Conservation (phyloP, 2,329 filamentous ascomycete genomes). For the Thielaviopsis populi region DNA sequence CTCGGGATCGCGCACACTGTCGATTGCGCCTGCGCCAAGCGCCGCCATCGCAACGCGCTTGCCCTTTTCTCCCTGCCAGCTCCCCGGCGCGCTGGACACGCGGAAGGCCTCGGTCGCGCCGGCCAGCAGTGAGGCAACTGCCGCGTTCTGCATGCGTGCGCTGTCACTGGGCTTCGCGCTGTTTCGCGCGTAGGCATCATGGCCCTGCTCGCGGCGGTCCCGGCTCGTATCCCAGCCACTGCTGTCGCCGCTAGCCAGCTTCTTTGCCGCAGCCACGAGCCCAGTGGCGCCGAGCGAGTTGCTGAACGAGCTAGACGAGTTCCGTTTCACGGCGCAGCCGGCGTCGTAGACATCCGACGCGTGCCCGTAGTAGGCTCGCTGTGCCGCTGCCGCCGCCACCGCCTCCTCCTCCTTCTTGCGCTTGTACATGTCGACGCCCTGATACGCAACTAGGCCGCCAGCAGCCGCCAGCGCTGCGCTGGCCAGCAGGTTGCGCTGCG, state of each 20-base stretch:
- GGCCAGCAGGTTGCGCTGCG: constrained; percentile 43
- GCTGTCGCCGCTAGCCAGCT: constrained; percentile 35
- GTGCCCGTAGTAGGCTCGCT: constrained; percentile 34
- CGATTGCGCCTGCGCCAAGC: constrained; percentile 69
- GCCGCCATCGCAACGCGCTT: constrained; percentile 85
- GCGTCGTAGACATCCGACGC: constrained; percentile 43
- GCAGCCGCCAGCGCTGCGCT: constrained; percentile 48
- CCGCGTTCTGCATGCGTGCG: constrained; percentile 65
- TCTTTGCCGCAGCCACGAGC: constrained; percentile 46
- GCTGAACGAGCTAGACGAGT: constrained; percentile 50
- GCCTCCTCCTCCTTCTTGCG: constrained; percentile 34
- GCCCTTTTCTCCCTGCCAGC: constrained; percentile 82
- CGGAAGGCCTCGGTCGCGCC: constrained; percentile 88
- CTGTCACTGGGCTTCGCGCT: constrained; percentile 32
- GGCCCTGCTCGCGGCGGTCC: constrained; percentile 27
- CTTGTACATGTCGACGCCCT: constrained; percentile 47
- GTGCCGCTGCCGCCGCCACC: background rate
- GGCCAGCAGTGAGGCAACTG: constrained; percentile 78
- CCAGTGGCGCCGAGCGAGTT: constrained; percentile 47
- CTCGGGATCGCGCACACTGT: constrained; percentile 55
- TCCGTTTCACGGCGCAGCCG: constrained; percentile 39
- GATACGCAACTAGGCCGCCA: constrained; percentile 48
- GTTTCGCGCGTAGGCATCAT: constrained; percentile 21
- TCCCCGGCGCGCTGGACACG: constrained; percentile 72
- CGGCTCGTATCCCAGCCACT: constrained; percentile 31